A percentile compares a stretch with the other conserved stretches of the same genome.
These are phyloP conservation scores for Cerrena zonata DNA, from an alignment of 1,284 basidiomycete genomes.

Conservation along the genomic window DNA sequence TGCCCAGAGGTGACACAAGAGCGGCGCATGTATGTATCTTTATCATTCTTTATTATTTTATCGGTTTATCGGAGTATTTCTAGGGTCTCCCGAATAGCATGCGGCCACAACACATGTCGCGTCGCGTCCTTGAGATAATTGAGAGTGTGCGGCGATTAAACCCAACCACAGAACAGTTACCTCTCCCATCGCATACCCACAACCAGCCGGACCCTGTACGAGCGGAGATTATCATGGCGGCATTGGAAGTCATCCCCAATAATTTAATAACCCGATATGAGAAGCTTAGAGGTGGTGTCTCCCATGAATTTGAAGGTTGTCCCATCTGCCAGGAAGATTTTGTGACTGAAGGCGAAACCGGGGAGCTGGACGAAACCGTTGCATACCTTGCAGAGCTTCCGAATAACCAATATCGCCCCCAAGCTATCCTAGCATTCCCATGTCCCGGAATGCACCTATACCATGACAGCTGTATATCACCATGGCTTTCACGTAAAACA, in stretches of 20 bases:
- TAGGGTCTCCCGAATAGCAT: no score
- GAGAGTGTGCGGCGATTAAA: neutral
- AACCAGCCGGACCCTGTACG: conserved; percentile 19
- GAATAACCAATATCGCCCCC: conserved; percentile 10
- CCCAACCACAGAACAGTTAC: neutral
- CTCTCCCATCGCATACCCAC: neutral
- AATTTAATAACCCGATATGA: conserved; percentile 25
- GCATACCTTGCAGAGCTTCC: conserved; percentile 14
- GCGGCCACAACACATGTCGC: no score
- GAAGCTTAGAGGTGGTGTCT: conserved; percentile 19
- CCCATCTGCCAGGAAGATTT: conserved; percentile 27
- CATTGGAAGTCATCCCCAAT: conserved; percentile 21
- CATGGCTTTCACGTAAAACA: conserved; percentile 28
- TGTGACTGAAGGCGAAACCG: neutral
- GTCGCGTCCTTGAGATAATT: no score
- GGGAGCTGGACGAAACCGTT: neutral
- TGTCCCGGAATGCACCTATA: conserved; percentile 29
- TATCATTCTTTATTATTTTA: no score
- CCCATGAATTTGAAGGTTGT: conserved; percentile 22
- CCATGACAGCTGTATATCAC: conserved; percentile 24
- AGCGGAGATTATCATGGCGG: conserved; percentile 21
- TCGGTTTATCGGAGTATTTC: no score
- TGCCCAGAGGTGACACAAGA: no score
- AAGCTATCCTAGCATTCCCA: conserved; percentile 22
- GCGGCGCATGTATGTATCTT: no score